Evolutionary conservation across 2,329 filamentous ascomycete species (phyloP).

Genomic region (Fusarium verrucosum): DNA sequence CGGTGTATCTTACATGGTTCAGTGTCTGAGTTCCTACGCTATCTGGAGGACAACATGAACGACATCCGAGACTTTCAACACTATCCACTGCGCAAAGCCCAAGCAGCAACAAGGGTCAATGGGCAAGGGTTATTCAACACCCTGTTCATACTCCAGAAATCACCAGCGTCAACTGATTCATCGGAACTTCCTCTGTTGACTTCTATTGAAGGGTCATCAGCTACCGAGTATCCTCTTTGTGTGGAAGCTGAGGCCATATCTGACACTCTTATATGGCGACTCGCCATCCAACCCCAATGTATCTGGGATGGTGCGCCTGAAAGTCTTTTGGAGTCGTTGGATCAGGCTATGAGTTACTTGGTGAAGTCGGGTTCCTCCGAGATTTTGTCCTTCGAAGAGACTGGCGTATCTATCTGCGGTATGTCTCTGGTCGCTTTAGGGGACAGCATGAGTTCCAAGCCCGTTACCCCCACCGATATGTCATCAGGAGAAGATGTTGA

Average conservation of each 20-base stretch:
- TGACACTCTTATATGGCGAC: slow-evolving; percentile 71
- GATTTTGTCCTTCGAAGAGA: slow-evolving; percentile 62
- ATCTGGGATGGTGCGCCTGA: slow-evolving; percentile 58
- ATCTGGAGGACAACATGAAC: slow-evolving; percentile 76
- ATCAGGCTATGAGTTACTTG: slow-evolving; percentile 67
- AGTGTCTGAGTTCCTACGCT: slow-evolving; percentile 69
- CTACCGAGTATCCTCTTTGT: slow-evolving; percentile 83
- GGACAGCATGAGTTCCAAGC: neutral
- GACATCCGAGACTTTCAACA: slow-evolving; percentile 77
- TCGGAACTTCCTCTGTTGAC: slow-evolving; percentile 58
- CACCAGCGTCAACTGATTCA: slow-evolving; percentile 4
- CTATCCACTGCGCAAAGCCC: slow-evolving; percentile 77
- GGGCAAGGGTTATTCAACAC: slow-evolving; percentile 61
- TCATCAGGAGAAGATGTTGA: neutral
- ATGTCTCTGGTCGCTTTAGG: slow-evolving; percentile 52
- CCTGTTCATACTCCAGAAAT: slow-evolving; percentile 64
- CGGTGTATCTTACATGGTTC: slow-evolving; percentile 77
- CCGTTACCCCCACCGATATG: neutral
- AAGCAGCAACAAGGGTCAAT: slow-evolving; percentile 53
- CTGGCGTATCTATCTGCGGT: slow-evolving; percentile 71
- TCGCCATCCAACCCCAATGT: slow-evolving; percentile 71
- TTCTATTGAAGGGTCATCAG: slow-evolving; percentile 70
- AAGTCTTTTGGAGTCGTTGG: slow-evolving; percentile 66
- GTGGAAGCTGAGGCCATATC: slow-evolving; percentile 77
- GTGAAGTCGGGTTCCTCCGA: slow-evolving; percentile 58